These are phyloP conservation scores for Galeopsis tetrahit DNA, from an alignment of 257 asterid species.

Conservation along the genomic window DNA sequence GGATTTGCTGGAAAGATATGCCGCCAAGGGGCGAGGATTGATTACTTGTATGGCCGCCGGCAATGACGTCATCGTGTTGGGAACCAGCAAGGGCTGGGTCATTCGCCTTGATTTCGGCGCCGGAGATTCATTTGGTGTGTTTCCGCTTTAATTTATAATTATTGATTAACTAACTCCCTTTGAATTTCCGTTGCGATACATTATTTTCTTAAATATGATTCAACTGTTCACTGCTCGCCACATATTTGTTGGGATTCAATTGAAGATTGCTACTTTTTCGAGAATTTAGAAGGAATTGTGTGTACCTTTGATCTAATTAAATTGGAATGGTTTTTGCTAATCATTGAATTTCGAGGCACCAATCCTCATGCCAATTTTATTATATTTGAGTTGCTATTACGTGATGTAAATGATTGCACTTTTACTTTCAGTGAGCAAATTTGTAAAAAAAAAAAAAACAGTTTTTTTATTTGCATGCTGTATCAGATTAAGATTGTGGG, in stretches of 20 bases:
- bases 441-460: background rate
- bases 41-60: slow-evolving; percentile 97
- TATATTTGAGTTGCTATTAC: slow-evolving; percentile 1
- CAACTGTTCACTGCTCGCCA: no score
- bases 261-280: background rate
- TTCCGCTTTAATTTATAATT: slow-evolving; percentile 7
- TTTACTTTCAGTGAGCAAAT: background rate
- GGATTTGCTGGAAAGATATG: slow-evolving; percentile 88
- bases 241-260: background rate
- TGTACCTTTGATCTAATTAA: background rate
- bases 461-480: slow-evolving; percentile 3
- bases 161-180: background rate
- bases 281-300: slow-evolving; percentile 1
- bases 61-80: slow-evolving; percentile 85
- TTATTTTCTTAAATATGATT: background rate
- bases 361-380: background rate
- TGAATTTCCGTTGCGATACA: background rate
- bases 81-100: slow-evolving; percentile 95
- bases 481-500: background rate
- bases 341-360: background rate
- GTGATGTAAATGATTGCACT: background rate
- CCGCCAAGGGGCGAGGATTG: slow-evolving; percentile 89
- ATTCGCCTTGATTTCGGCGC: slow-evolving; percentile 93
- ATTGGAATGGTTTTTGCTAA: background rate
- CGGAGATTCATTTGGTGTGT: slow-evolving; percentile 80